Base-by-base conservation (phyloP, 345 rosid genomes). In the Eucalyptus albens region DNA sequence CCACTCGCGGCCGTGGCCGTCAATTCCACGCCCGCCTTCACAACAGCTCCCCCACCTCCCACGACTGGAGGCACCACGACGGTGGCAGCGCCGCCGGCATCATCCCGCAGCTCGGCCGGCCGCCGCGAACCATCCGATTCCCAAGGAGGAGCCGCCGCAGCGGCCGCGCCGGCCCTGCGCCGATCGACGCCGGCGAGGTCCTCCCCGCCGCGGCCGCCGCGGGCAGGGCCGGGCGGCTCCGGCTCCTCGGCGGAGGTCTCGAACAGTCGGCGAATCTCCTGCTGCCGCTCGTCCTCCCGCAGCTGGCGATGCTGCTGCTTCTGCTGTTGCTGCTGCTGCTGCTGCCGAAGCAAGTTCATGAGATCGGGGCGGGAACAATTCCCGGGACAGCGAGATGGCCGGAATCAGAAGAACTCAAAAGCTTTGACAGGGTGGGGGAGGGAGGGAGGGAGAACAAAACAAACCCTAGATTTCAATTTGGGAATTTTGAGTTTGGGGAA, bases 111-210 rank as follows among this genome's bases (percentile, higher is more conserved):
- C 81, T 82, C 53, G 5, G 55, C 93, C 31, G 92, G 93, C 91
- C 91, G 91, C 60, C 90, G 91, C 44, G 94, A 91, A 92, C 88
- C 96, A 87, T 90, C 91, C 37, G 91, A 87, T 69, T 88, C 93
- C 45, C 89, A 92, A 80, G 94, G 40, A 7, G 47, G 69, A 62
- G 29, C 15, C 47, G 47, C 83, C 26, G 37, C 77, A 62, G 83
- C 29, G 29, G 83, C 83, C 26, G 37, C 80, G 19, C 40, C 82
- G 91, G 83, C 91, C 86, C 91, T 89, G 91, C 96, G 91, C 91
- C 94, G 96, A 95, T 94, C 97, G 93, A 91, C 92, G 90, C 92
- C 91, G 94, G 89, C 91, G 59, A 89, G 93, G 89, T 93, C 96
- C 55, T 60, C 80, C 29, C 50, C 21, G 24, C 42, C 40, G 50